Evolutionary conservation across 768 basidiomycete species (phyloP).

Genomic region (Boletus sp.): DNA sequence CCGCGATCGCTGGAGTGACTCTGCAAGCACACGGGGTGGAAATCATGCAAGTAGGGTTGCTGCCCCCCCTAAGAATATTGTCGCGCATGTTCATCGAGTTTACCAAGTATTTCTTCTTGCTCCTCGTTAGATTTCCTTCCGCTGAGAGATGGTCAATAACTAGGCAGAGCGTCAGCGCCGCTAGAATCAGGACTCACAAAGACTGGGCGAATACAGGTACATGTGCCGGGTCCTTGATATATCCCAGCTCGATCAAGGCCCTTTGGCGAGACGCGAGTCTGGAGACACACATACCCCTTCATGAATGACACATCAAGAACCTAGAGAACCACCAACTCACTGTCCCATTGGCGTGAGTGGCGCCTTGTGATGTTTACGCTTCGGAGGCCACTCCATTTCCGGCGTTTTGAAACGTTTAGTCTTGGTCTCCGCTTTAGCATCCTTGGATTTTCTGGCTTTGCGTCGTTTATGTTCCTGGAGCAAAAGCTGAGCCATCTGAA

Average conservation of each 20-base stretch:
- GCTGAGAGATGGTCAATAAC: slow-evolving; percentile 25
- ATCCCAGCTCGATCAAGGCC: slow-evolving; percentile 60
- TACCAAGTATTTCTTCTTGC: slow-evolving; percentile 40
- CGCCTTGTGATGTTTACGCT: slow-evolving; percentile 51
- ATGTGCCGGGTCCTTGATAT: slow-evolving; percentile 51
- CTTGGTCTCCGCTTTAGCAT: background rate
- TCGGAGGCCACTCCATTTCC: slow-evolving; percentile 61
- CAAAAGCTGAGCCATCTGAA: slow-evolving; percentile 3
- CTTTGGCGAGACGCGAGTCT: slow-evolving; percentile 55
- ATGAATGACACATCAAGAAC: background rate
- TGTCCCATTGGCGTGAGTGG: slow-evolving; percentile 47
- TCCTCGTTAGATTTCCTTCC: slow-evolving; percentile 41
- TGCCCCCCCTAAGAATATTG: background rate
- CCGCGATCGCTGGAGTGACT: background rate
- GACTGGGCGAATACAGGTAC: slow-evolving; percentile 56
- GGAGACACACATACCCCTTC: background rate
- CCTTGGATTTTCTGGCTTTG: slow-evolving; percentile 24
- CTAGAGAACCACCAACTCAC: slow-evolving; percentile 34
- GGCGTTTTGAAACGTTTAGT: slow-evolving; percentile 27
- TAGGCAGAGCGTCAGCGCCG: background rate
- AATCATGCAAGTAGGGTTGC: background rate
- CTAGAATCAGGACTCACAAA: slow-evolving; percentile 49
- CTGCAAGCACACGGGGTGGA: background rate
- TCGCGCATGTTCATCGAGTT: slow-evolving; percentile 37
- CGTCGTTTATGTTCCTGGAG: slow-evolving; percentile 27